Conservation (phyloP, 208 protist genomes). For the Trypanosoma vivax region DNA sequence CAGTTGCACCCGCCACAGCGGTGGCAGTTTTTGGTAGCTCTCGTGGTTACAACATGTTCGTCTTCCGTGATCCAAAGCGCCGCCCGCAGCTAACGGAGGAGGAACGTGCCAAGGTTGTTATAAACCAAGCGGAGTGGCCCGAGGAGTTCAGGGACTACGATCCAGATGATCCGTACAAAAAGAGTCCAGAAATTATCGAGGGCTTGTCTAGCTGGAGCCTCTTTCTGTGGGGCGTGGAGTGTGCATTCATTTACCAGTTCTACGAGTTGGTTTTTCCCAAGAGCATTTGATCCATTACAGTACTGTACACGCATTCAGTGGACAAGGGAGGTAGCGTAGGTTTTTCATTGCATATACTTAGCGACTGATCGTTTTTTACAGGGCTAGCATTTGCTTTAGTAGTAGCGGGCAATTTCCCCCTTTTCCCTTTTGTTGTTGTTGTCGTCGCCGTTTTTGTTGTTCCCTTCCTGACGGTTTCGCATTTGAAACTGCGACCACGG, state of each 20-base stretch:
- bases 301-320: no score
- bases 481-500: no score
- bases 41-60: slow-evolving; percentile 78
- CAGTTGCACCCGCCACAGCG: slow-evolving; percentile 25
- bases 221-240: slow-evolving; percentile 83
- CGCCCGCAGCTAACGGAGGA: slow-evolving; percentile 84
- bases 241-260: slow-evolving; percentile 88
- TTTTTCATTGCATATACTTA: no score
- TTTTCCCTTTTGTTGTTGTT: not conserved
- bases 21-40: slow-evolving; percentile 35
- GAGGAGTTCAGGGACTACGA: slow-evolving; percentile 89
- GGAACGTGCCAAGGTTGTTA: slow-evolving; percentile 80
- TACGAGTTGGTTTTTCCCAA: slow-evolving; percentile 85
- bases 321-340: slow-evolving; percentile 1
- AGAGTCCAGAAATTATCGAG: slow-evolving; percentile 80
- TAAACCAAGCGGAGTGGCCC: slow-evolving; percentile 88
- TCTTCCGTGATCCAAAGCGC: slow-evolving; percentile 84
- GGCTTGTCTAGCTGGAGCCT: slow-evolving; percentile 86
- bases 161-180: slow-evolving; percentile 90
- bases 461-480: not conserved
- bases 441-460: slow-evolving; percentile 3
- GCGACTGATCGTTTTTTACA: not conserved
- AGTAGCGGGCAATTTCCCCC: not conserved
- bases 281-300: slow-evolving; percentile 86
- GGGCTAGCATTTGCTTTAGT: not conserved